A percentile compares a stretch with the other conserved stretches of the same genome.
Conservation (phyloP, 2,329 filamentous ascomycete species). For the Aspergillus oerlinghausenensis region DNA sequence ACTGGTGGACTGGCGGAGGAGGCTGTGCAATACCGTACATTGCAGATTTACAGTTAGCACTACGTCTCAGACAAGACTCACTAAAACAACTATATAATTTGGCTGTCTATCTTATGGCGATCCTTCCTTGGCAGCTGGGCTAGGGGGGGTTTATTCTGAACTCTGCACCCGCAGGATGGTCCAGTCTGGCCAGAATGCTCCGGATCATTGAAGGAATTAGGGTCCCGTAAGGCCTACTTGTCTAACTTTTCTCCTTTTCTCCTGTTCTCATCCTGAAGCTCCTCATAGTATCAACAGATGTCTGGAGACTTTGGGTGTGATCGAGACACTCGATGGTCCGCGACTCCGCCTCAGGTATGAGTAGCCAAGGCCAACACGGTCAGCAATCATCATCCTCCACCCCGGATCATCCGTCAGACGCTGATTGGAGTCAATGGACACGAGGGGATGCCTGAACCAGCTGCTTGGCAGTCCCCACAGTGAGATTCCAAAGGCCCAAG, state of each 20-base stretch:
- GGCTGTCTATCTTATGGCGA: neutral
- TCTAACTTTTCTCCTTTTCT: neutral
- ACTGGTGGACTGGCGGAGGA: neutral
- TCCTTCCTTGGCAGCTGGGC: neutral
- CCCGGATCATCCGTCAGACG: neutral
- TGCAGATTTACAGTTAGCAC: neutral
- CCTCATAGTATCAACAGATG: neutral
- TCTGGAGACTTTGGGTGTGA: neutral
- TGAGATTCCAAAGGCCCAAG: neutral
- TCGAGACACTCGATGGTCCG: too few species aligned
- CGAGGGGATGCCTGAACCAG: neutral
- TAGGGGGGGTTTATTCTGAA: neutral
- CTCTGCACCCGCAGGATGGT: neutral
- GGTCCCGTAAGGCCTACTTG: neutral
- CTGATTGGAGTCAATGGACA: neutral
- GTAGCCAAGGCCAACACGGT: neutral
- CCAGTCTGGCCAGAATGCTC: neutral
- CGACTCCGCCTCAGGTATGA: neutral
- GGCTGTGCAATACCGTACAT: neutral
- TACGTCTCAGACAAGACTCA: neutral
- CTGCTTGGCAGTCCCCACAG: neutral
- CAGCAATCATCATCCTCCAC: neutral
- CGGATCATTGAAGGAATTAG: neutral
- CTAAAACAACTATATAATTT: neutral
- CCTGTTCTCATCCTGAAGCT: neutral